A percentile compares a stretch with the other conserved stretches of the same genome.
phyloP scores from a whole-genome alignment of 2,329 filamentous ascomycete genomes.

The Ophiocordyceps camponoti-saundersi region DNA sequence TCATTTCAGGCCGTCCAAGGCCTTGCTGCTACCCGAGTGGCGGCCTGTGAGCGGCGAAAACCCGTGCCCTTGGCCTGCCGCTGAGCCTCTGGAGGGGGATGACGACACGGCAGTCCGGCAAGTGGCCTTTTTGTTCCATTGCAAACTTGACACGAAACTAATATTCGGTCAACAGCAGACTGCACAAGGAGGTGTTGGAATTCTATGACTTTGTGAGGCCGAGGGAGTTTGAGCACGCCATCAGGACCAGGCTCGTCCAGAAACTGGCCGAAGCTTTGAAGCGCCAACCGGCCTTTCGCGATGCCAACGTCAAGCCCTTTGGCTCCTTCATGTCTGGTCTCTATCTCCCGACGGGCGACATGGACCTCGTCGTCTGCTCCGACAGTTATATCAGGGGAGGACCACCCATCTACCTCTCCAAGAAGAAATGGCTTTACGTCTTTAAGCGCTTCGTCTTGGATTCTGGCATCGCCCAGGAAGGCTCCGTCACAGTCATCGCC shows the following conservation, averaged over 20 bases:
- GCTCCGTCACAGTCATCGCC: constrained; percentile 49
- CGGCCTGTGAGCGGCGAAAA: constrained; percentile 21
- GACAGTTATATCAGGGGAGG: constrained; percentile 36
- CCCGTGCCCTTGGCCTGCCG: constrained; percentile 44
- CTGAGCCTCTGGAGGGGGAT: constrained; percentile 37
- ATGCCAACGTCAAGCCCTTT: constrained; percentile 55
- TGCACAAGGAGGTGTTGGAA: constrained; percentile 80
- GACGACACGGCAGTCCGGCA: constrained; percentile 39
- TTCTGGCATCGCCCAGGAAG: constrained; percentile 36
- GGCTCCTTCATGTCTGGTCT: constrained; percentile 86
- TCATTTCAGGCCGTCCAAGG: constrained; percentile 30
- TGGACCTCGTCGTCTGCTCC: constrained; percentile 75
- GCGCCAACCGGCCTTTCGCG: constrained; percentile 31
- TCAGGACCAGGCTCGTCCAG: constrained; percentile 56
- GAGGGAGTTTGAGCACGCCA: constrained; percentile 54
- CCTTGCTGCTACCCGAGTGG: constrained; percentile 36
- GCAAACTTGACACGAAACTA: too few relatives aligned
- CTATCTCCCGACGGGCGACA: constrained; percentile 59
- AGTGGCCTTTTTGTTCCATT: neutral
- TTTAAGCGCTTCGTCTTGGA: constrained; percentile 43
- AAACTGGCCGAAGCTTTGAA: constrained; percentile 47
- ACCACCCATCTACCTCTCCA: constrained; percentile 26
- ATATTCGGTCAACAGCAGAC: constrained; percentile 24
- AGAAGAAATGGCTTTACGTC: constrained; percentile 39
- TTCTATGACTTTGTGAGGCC: constrained; percentile 80